Conservation (phyloP, 1,284 basidiomycete genomes). For the Trichosporon faecale region DNA sequence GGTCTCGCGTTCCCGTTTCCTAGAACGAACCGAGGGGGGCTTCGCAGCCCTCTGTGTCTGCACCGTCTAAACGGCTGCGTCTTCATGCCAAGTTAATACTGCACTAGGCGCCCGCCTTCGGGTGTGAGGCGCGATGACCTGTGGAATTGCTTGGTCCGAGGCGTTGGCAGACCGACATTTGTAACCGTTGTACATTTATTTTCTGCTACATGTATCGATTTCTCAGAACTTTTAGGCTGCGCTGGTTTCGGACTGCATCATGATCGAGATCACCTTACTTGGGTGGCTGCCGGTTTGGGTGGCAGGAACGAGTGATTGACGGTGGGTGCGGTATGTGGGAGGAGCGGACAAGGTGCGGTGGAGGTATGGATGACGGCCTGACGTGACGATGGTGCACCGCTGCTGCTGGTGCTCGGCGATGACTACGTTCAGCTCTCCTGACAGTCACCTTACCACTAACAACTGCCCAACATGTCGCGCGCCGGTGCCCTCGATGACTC, state of each 20-base stretch:
- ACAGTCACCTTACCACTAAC: neutral
- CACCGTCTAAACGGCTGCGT: conserved; percentile 10
- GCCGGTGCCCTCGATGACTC: conserved; percentile 80
- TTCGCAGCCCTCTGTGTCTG: conserved; percentile 19
- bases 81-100: conserved; percentile 7
- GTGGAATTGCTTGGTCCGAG: conserved; percentile 9
- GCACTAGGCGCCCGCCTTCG: conserved; percentile 9
- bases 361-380: conserved; percentile 7
- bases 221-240: neutral
- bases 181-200: neutral
- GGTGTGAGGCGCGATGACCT: conserved; percentile 11
- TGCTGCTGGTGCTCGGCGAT: neutral
- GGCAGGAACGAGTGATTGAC: neutral
- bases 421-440: conserved; percentile 2
- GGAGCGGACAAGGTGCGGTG: conserved; percentile 1
- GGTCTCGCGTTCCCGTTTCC: conserved; percentile 52
- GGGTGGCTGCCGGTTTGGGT: neutral
- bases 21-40: conserved; percentile 33
- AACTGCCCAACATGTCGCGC: conserved; percentile 45
- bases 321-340: neutral
- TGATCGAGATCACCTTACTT: neutral
- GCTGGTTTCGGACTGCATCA: neutral
- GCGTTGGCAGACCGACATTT: conserved; percentile 11
- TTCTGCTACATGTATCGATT: neutral
- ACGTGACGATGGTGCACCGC: conserved; percentile 10